phyloP scores from a whole-genome alignment of 2,329 filamentous ascomycete genomes.

The Myriangium duriaei region DNA sequence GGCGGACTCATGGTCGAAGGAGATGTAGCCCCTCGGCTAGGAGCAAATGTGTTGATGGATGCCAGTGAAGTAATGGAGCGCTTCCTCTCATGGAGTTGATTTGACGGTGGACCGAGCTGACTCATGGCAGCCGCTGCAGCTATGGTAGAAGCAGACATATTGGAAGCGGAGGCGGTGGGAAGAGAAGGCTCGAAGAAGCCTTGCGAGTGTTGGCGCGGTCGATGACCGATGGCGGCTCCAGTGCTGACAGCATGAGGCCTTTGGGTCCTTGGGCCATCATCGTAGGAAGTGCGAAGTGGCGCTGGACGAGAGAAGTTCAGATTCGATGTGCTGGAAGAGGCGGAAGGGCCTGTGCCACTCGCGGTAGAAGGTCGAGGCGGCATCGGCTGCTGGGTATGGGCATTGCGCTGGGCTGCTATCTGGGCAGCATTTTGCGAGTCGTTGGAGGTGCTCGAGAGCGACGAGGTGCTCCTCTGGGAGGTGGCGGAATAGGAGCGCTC shows the following conservation, averaged over 20 bases:
- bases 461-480: conserved; percentile 24
- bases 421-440: conserved; percentile 29
- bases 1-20: conserved; percentile 9
- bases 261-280: conserved; percentile 18
- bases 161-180: conserved; percentile 31
- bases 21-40: conserved; percentile 8
- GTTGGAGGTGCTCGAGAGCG: conserved; percentile 23
- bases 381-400: conserved; percentile 21
- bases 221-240: conserved; percentile 34
- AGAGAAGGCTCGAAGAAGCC: conserved; percentile 66
- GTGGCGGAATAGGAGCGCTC: conserved; percentile 21
- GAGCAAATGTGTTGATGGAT: conserved; percentile 26
- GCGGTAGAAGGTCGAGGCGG: conserved; percentile 21
- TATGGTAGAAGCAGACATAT: conserved; percentile 57
- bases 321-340: conserved; percentile 19
- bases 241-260: conserved; percentile 18
- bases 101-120: conserved; percentile 21
- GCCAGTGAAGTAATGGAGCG: conserved; percentile 62
- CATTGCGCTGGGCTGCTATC: conserved; percentile 23
- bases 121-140: conserved; percentile 68
- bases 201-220: conserved; percentile 56
- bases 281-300: conserved; percentile 21
- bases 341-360: conserved; percentile 19
- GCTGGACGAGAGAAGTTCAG: conserved; percentile 22
- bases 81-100: conserved; percentile 37